Conservation (phyloP, 1,139 yeast species). For the Yamadazyma dendronema region DNA sequence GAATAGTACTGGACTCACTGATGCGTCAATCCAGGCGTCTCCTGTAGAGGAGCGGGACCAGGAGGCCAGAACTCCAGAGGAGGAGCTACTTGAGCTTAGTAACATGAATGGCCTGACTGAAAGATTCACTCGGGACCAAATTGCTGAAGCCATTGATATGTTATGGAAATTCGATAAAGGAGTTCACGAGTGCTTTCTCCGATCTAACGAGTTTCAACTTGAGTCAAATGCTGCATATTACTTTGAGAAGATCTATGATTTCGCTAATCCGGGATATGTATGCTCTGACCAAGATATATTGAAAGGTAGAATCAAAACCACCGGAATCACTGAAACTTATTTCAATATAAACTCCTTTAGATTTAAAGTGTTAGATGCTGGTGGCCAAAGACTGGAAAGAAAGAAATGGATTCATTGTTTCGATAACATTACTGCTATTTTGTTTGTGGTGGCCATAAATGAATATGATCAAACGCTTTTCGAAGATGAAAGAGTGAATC, state of each 20-base stretch:
- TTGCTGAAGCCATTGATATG: constrained; percentile 65
- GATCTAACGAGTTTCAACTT: constrained; percentile 76
- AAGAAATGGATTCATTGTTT: constrained; percentile 96
- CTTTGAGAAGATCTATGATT: constrained; percentile 64
- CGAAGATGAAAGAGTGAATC: constrained; percentile 85
- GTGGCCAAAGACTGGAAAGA: constrained; percentile 94
- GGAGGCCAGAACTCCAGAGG: constrained; percentile 5
- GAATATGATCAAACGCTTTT: constrained; percentile 91
- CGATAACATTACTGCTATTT: constrained; percentile 83
- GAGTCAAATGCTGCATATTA: constrained; percentile 80
- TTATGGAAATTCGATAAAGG: constrained; percentile 75
- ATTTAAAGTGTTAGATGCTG: constrained; percentile 88
- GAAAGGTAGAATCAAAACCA: constrained; percentile 89
- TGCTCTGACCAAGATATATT: constrained; percentile 83
- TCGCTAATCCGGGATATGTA: constrained; percentile 61
- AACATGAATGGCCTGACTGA: constrained; percentile 11
- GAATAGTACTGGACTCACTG: constrained; percentile 55
- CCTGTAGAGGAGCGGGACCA: constrained; percentile 7
- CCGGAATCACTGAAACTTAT: constrained; percentile 88
- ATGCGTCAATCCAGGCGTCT: constrained; percentile 45
- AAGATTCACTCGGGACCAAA: constrained; percentile 29
- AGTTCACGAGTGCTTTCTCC: constrained; percentile 54
- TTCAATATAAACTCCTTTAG: constrained; percentile 67
- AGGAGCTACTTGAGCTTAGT: constrained; percentile 15
- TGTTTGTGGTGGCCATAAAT: constrained; percentile 88